A percentile compares a stretch with the other conserved stretches of the same genome.
Conservation (phyloP, 2,329 filamentous ascomycete species). For the Pyrenophora tritici-repentis region DNA sequence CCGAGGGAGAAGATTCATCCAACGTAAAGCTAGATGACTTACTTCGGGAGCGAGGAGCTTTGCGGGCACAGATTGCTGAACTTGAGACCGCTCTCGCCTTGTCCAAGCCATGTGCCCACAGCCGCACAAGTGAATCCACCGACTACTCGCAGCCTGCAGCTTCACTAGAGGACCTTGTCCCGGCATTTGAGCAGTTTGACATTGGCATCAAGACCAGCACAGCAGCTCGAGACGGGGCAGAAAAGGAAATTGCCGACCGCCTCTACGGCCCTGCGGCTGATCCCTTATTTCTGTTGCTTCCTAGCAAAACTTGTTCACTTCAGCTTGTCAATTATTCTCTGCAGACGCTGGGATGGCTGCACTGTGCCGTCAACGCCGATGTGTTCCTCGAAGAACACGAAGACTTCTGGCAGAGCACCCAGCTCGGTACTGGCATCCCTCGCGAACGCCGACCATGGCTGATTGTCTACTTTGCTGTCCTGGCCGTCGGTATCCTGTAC, state of each 20-base stretch:
- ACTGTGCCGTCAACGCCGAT: slow-evolving; percentile 13
- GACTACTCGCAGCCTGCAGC: slow-evolving; percentile 9
- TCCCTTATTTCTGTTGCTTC: slow-evolving; percentile 18
- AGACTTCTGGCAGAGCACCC: slow-evolving; percentile 11
- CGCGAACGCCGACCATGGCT: slow-evolving; percentile 13
- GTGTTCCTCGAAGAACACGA: slow-evolving; percentile 12
- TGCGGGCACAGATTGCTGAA: slow-evolving; percentile 17
- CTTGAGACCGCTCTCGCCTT: slow-evolving; percentile 16
- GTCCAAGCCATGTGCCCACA: slow-evolving; percentile 17
- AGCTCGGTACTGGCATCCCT: slow-evolving; percentile 6
- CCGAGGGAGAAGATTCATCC: slow-evolving; percentile 2
- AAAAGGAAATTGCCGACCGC: slow-evolving; percentile 11
- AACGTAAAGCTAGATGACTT: slow-evolving; percentile 6
- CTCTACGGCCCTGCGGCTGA: slow-evolving; percentile 16
- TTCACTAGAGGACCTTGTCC: slow-evolving; percentile 15
- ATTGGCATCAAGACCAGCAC: slow-evolving; percentile 7
- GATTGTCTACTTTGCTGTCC: slow-evolving; percentile 11
- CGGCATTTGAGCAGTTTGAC: slow-evolving; percentile 20
- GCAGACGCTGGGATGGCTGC: slow-evolving; percentile 15
- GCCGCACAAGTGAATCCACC: slow-evolving; percentile 10
- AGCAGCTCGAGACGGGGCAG: neutral
- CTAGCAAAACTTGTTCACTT: slow-evolving; percentile 8
- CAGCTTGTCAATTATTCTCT: slow-evolving; percentile 14
- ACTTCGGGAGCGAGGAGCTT: no score
- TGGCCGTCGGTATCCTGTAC: slow-evolving; percentile 18